Base-by-base conservation (phyloP, 306 rosid genomes). In the Medicago lupulina region DNA sequence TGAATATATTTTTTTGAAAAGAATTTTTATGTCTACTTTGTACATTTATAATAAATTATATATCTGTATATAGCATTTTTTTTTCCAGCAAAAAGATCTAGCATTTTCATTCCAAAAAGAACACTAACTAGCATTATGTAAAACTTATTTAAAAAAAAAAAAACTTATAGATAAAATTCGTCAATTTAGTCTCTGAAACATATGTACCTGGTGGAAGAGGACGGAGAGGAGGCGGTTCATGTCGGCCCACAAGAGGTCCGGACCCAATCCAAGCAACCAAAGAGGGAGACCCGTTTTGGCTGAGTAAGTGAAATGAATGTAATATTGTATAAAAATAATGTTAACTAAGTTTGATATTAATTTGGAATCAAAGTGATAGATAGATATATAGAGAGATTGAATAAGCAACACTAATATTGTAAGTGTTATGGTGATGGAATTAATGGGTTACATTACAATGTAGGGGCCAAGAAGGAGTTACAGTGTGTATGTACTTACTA, bases 231-330 rank as follows among this genome's bases (percentile, higher is more conserved):
- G 85, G 17, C 97, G 98, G 80, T 90, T 95, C 98, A 95, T 92
- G 83, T 92, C 97, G 84, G 96, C 90, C 78, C 92, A 92, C 93
- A 94, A 84, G 81, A 89, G 90, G 83, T 90, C 97, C 67, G 84
- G 84, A 68, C 92, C 93, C 77, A 92, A 83, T 71, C 96, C 97
- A 84, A 95, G 93, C 96, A 95, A 83, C 95, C 96, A 95, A 92
- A 92, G 59, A 57, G 98, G 96, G 78, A 95, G 86, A 92, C 98
- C 98, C 98, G 98, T 95, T 80, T 95, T 95, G 96, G 72, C 95
- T 78, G 69, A 55, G 5, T 47, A 9, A 21, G 25, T 13, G 4
- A 43, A 43, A 4, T 18, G 28, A 7, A 53, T 18, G 57, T 28
- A 3, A 28, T 28, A 28, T 28, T 28, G 31, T 28, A 46, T 11